Base-by-base conservation (phyloP, 345 rosid species). In the Acer campestre region DNA sequence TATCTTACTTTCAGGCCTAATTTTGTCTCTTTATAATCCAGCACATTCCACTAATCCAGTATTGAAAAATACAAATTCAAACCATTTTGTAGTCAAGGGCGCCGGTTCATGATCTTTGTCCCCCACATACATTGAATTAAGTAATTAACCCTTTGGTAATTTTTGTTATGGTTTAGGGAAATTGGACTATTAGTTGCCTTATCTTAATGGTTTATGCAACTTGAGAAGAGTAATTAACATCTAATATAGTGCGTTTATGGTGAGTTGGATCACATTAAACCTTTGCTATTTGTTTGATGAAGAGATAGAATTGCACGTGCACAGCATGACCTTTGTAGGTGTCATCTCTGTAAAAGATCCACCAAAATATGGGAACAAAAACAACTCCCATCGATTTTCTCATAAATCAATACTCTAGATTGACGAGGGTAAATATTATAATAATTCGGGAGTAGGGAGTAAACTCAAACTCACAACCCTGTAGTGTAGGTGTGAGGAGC, bases 251-350 rank as follows among this genome's bases (percentile, higher is more conserved):
- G 2, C 3, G 31, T 29, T 29, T 29, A 29, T 2, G 31, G 31
- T 29, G 80, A 74, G 80, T 68, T 68, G 77, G 61, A 27, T 81
- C 81, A 56, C 84, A 42, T 72, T 40, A 42, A 71, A 67, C 58
- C 2, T 27, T 68, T 46, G n/a, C 64, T 5, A 35, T 2, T 73
- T 66, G 71, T 70, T 78, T 62, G 70, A 6, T 59, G n/a, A 76
- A 44, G 35, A 5, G 76, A 82, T 75, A 74, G 77, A 67, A 66
- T 61, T 73, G 81, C 88, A 82, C 83, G 40, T 77, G 78, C 74
- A 51, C 12, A 71, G 29, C 80, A 68, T 77, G 80, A 70, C 7
- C 62, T 3, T 35, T 55, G 55, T 63, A n/a, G 6, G 38, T 35
- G 38, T 35, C 38, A 35, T 35, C 38, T 35, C 4, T 55, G 55